phyloP scores from a whole-genome alignment of 106 monocot genomes.

The Dendrobium officinale region DNA sequence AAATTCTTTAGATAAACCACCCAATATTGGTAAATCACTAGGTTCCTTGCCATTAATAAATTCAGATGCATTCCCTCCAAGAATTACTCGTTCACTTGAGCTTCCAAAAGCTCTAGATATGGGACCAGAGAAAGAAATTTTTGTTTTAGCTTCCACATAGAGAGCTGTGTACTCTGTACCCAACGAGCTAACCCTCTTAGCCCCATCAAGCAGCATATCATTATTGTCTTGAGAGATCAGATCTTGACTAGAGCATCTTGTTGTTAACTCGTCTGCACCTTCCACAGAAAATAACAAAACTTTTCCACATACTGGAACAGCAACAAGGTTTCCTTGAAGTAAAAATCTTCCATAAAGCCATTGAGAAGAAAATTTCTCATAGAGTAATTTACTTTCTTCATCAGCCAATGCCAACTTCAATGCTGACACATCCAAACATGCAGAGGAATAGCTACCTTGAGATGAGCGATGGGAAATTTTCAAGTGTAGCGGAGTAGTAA shows the following conservation, averaged over 20 bases:
- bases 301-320: slow-evolving; percentile 55
- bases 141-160: slow-evolving; percentile 40
- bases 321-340: slow-evolving; percentile 61
- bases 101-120: background rate
- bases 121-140: slow-evolving; percentile 35
- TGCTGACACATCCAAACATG: slow-evolving; percentile 23
- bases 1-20: slow-evolving; percentile 84
- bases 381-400: slow-evolving; percentile 43
- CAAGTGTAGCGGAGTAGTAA: slow-evolving; percentile 2
- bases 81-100: background rate
- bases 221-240: slow-evolving; percentile 7
- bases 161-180: slow-evolving; percentile 7
- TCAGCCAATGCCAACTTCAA: slow-evolving; percentile 35
- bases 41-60: slow-evolving; percentile 12
- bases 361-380: slow-evolving; percentile 32
- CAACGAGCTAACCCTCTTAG: slow-evolving; percentile 1
- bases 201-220: background rate
- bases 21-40: slow-evolving; percentile 36
- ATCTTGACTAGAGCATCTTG: slow-evolving; percentile 6
- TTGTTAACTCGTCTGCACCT: slow-evolving; percentile 12
- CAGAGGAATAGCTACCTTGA: background rate
- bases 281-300: slow-evolving; percentile 48
- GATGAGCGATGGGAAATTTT: slow-evolving; percentile 14
- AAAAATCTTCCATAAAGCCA: slow-evolving; percentile 60
- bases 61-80: background rate